Percentiles rank a stretch among this genome's conserved stretches.
These are phyloP conservation scores for Anethum foeniculum DNA, from an alignment of 140 eudicot genomes.

Conservation along the genomic window DNA sequence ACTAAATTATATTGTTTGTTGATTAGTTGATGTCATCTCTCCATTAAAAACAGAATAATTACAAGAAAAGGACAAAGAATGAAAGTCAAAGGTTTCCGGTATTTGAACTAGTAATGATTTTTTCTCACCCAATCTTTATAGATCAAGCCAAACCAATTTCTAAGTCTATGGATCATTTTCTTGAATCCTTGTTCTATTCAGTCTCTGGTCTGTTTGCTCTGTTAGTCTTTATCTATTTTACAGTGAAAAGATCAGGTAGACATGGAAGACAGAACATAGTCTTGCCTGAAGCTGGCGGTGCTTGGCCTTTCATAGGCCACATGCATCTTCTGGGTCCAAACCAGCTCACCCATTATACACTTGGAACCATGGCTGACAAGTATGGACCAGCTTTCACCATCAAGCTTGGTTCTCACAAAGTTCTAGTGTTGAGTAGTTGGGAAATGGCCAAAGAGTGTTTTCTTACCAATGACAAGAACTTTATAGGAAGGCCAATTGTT, in stretches of 20 bases:
- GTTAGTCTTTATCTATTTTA: not conserved
- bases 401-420: slow-evolving; percentile 18
- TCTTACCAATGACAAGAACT: slow-evolving; percentile 18
- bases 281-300: slow-evolving; percentile 13
- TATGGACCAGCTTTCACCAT: slow-evolving; percentile 23
- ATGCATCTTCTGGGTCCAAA: slow-evolving; percentile 16
- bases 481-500: slow-evolving; percentile 13
- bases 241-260: not conserved
- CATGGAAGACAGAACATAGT: not conserved
- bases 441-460: slow-evolving; percentile 31
- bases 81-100: not conserved
- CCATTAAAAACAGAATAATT: not conserved
- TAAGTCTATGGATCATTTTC: slow-evolving; percentile 1
- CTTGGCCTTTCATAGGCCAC: slow-evolving; percentile 21
- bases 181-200: not conserved
- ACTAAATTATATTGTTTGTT: not conserved
- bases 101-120: not conserved
- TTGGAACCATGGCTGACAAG: slow-evolving; percentile 13
- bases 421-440: slow-evolving; percentile 16
- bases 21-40: not conserved
- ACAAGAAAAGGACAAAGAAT: not conserved
- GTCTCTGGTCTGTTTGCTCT: not conserved
- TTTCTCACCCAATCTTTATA: not conserved
- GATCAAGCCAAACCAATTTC: not conserved
- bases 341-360: slow-evolving; percentile 10